Evolutionary conservation across 2,329 filamentous ascomycete species (phyloP), one percentile per base, ranked within the genome.

Genomic region (Chaetothyriales sp.): DNA sequence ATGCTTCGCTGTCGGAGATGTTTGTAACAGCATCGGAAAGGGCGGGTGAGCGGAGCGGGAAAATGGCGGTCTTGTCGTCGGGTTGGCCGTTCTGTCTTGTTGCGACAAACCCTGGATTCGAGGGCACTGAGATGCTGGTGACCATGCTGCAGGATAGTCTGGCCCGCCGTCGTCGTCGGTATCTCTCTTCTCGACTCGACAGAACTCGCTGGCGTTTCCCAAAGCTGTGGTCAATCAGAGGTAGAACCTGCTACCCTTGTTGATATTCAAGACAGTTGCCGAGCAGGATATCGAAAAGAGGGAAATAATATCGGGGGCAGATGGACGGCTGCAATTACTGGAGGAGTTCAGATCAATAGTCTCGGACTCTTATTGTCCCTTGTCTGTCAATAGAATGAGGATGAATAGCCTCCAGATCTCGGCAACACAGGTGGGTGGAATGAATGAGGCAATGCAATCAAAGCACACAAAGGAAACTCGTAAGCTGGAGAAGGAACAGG

Each of bases 1-100:
- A 55, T 36, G 49, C 53, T 18, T 18, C 18, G 43, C 43, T 45
- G 10, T 20, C 19, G 18, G 22, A 45, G 22, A 45, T 45, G 43
- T 45, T 45, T 10, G 43, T 45, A 19, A 2, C 22, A 26, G n/a
- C 19, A n/a, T 45, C 22, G 43, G 43, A 45, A 45, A 45, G 43
- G 19, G 10, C 43, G 12, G 32, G 32, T 15, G 32, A 39, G 9
- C 32, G 32, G 32, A 39, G 32, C 3, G 32, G 32, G 32, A 39
- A 39, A 2, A 39, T 39, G 32, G 32, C 12, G 32, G 10, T 4
- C 32, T 39, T 39, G 32, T 39, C 2, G 8, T 32, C 32, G 12
- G 15, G 32, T 39, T 15, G 32, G 32, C 32, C 32, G 10, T 39
- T 39, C 10, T 39, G 8, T 15, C 15, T 39, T 39, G 32, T 15